Conservation (phyloP, 495 filamentous ascomycete species). For the Lasiosphaeria miniovina region DNA sequence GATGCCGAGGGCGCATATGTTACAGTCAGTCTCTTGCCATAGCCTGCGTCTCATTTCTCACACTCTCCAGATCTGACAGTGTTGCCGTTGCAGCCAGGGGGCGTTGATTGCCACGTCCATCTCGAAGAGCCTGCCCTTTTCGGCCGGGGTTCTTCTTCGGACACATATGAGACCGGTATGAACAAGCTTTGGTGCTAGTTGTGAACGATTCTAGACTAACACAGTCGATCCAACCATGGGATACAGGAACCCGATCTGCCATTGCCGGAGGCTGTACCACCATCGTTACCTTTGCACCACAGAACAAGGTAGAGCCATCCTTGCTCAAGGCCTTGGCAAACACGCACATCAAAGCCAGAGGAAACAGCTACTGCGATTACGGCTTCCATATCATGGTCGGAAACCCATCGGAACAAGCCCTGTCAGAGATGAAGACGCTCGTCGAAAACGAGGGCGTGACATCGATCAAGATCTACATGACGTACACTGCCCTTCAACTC, state of each 20-base stretch:
- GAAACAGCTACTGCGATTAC: slow-evolving; percentile 57
- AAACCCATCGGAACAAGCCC: slow-evolving; percentile 45
- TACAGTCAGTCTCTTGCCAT: slow-evolving; percentile 30
- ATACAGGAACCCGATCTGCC: slow-evolving; percentile 51
- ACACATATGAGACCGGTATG: slow-evolving; percentile 45
- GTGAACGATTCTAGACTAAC: background rate
- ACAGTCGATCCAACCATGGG: background rate
- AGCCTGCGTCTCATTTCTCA: background rate
- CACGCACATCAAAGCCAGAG: slow-evolving; percentile 45
- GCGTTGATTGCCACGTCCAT: slow-evolving; percentile 47
- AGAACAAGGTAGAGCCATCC: slow-evolving; percentile 48
- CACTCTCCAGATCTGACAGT: background rate
- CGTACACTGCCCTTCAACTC: slow-evolving; percentile 56
- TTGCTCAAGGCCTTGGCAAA: slow-evolving; percentile 46
- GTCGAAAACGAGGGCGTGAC: slow-evolving; percentile 48
- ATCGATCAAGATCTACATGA: slow-evolving; percentile 64
- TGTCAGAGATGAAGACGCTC: slow-evolving; percentile 44
- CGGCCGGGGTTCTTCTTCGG: slow-evolving; percentile 48
- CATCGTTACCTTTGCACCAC: slow-evolving; percentile 56
- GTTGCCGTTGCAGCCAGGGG: slow-evolving; percentile 29
- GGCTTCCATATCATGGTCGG: slow-evolving; percentile 59
- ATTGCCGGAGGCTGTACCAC: slow-evolving; percentile 61
- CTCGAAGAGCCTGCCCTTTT: slow-evolving; percentile 43
- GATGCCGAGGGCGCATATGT: slow-evolving; percentile 51
- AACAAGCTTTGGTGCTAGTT: background rate